These are phyloP conservation scores for Wickerhamomyces bisporus DNA, from an alignment of 805 yeast genomes.

Conservation along the genomic window DNA sequence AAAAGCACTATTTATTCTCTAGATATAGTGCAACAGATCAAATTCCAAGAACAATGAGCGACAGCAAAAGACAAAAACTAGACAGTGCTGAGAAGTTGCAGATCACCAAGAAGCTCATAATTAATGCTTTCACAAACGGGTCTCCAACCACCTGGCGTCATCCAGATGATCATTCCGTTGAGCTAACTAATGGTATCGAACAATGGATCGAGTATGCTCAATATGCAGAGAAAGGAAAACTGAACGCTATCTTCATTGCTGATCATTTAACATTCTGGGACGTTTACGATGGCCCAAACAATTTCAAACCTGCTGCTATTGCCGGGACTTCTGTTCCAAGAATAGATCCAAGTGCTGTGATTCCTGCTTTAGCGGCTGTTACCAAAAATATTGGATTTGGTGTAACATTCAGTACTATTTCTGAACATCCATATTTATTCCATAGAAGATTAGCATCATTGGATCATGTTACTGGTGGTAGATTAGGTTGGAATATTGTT, in stretches of 20 bases:
- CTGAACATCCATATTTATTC: slow-evolving; percentile 33
- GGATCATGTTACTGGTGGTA: slow-evolving; percentile 34
- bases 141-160: slow-evolving; percentile 3
- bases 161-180: slow-evolving; percentile 3
- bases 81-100: too few relatives aligned
- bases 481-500: slow-evolving; percentile 39
- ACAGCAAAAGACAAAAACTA: slow-evolving; percentile 4
- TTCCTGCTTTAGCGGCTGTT: slow-evolving; percentile 34
- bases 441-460: slow-evolving; percentile 33
- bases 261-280: slow-evolving; percentile 34
- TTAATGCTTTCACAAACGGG: slow-evolving; percentile 4
- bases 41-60: background rate
- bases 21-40: too few relatives aligned
- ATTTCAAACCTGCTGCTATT: slow-evolving; percentile 26
- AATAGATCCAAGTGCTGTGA: slow-evolving; percentile 28
- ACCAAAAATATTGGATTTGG: slow-evolving; percentile 34
- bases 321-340: slow-evolving; percentile 23
- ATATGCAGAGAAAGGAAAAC: slow-evolving; percentile 30
- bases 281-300: slow-evolving; percentile 32
- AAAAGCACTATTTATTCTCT: too few relatives aligned
- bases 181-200: slow-evolving; percentile 1
- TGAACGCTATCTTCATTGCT: slow-evolving; percentile 31
- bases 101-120: slow-evolving; percentile 2
- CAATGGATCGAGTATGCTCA: slow-evolving; percentile 29
- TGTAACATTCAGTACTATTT: slow-evolving; percentile 35